Evolutionary conservation across 106 monocot genomes (phyloP), one percentile per base, ranked within the genome.

Genomic region (Dioscorea dumetorum): DNA sequence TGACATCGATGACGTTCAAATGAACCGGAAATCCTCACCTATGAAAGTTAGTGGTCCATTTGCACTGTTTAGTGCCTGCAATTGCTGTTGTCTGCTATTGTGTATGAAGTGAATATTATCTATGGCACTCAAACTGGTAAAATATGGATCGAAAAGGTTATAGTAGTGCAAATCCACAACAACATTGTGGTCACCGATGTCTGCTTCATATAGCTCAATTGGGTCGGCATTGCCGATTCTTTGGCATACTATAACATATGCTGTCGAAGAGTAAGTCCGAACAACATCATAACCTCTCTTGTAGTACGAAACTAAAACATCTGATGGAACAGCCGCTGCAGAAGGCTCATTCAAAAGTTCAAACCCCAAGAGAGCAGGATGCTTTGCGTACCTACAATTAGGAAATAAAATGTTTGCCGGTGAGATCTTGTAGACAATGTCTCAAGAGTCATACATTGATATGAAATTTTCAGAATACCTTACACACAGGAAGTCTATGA

Each of bases 181-280:
- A 67, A 88, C 58, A 65, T 89, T 88, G 66, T 71, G 76, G 50
- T 60, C 67, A 8, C 88, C 92, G 65, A 93, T 76, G 35, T 85
- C 79, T 74, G 88, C 88, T 63, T 83, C 78, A 72, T 76, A 88
- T 33, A 93, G 81, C 62, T 93, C 93, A 33, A 93, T 72, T 56
- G 88, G 88, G 53, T 93, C 85, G 70, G 86, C 88, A 77, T 86
- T 86, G 60, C 93, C 93, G 67, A 93, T 93, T 73, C 93, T 86
- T 60, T 93, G 88, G 69, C 88, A 93, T 20, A 86, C 35, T 73
- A 93, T 79, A 53, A 93, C 88, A 84, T 83, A 93, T 60, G 74
- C 83, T 48, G 75, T 73, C 12, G 78, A 79, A 4, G 93, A 89
- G 68, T 93, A 83, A 35, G 65, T 78, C 41, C 89, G 78, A 58